Base-by-base conservation (phyloP, 2,329 filamentous ascomycete species). In the Penicillium sp. region DNA sequence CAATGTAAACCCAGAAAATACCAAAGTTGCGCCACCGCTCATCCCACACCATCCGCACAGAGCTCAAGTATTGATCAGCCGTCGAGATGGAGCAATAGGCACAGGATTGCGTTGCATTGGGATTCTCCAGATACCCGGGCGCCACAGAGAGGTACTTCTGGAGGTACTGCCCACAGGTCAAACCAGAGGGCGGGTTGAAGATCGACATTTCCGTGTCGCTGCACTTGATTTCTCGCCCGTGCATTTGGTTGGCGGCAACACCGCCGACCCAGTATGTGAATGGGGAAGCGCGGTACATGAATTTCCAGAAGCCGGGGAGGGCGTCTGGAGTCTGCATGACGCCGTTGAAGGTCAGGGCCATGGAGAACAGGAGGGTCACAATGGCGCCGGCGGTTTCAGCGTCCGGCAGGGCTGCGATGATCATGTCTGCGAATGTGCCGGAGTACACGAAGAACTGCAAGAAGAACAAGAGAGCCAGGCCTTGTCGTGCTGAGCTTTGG, bases 401-500 rank as follows among this genome's bases (percentile, higher is more conserved):
- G 27, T 85, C 85, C 59, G 91, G 87, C 60, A 92, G 85, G 22
- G 87, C 89, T 1, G 90, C 88, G 69, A 95, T 91, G 67, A 90
- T 81, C 79, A 94, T 87, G 65, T 89, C 85, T 4, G 90, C 87
- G 73, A 96, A 96, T 11, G 91, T 95, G 64, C 85, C 89, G 0
- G 89, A 87, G 75, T 92, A 94, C 59, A 96, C 77, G 62, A 95
- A 82, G 82, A 95, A 96, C 64, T 83, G 78, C 70, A 87, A 82
- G 51, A 92, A 81, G 69, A 91, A 85, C 24, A 96, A 78, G 81
- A 93, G 92, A 82, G 93, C 89, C 10, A 94, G 84, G 0, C 80
- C 89, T 11, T 90, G 90, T 33, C 91, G 89, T 67, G 89, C 85
- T 5, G 83, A 74, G 2, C 87, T 83, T 60, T 85, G 79, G 60